These are phyloP conservation scores for Aspergillus sergii DNA, from an alignment of 2,329 filamentous ascomycete species.

Conservation along the genomic window DNA sequence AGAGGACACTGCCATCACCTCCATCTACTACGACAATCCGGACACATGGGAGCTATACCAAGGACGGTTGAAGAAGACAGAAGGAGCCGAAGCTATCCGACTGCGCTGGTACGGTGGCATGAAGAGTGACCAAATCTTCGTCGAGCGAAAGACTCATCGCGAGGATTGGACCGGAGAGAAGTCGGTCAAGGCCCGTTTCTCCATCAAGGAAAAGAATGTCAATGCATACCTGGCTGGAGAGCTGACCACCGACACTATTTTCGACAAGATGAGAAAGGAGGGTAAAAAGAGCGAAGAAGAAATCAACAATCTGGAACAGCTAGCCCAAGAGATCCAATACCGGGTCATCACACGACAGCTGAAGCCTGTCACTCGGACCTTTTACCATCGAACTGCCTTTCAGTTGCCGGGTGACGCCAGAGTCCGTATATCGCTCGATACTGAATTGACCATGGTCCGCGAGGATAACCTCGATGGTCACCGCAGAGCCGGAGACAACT, in stretches of 20 bases:
- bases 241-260: conserved; percentile 82
- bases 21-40: conserved; percentile 97
- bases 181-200: conserved; percentile 95
- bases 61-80: conserved; percentile 94
- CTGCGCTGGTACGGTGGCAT: conserved; percentile 97
- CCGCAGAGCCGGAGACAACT: conserved; percentile 78
- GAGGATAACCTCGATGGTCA: conserved; percentile 92
- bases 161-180: conserved; percentile 99
- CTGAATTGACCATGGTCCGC: conserved; percentile 89
- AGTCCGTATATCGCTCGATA: conserved; percentile 95
- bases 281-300: conserved; percentile 91
- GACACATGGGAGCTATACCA: conserved; percentile 93
- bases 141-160: conserved; percentile 96
- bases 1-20: conserved; percentile 91
- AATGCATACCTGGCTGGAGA: conserved; percentile 86
- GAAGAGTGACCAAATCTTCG: conserved; percentile 92
- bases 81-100: conserved; percentile 94
- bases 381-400: conserved; percentile 98
- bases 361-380: conserved; percentile 86
- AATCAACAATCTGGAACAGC: conserved; percentile 83
- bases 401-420: conserved; percentile 94
- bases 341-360: conserved; percentile 85
- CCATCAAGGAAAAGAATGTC: conserved; percentile 95
- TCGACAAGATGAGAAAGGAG: conserved; percentile 94
- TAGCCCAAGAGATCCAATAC: conserved; percentile 92